Evolutionary conservation across 805 yeast genomes (phyloP), one percentile per base, ranked within the genome.

Genomic region (Saccharomycopsis amapae): DNA sequence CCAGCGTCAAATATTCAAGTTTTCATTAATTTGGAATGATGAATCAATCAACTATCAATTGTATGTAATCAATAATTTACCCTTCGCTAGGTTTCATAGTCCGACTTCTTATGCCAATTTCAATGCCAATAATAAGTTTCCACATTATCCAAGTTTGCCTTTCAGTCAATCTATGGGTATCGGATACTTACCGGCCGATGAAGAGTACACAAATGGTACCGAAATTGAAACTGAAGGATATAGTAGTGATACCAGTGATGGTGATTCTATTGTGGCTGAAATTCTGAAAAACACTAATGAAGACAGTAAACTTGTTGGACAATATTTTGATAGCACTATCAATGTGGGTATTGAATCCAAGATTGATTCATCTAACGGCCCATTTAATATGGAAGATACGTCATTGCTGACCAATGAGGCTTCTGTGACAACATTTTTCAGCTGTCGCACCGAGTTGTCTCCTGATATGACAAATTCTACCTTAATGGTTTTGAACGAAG

Each of bases 1-100:
- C 7, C 57, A 63, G 24, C 56, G 73, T 33, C 78, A 76, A n/a
- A 53, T 63, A 20, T 71, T 63, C 56, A 71, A 63, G 53, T 74
- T 73, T 56, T 75, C 72, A 32, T 56, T 75, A 31, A 62, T 66
- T 3, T 56, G 68, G 45, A 71, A 72, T 45, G 70, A 68, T 42
- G 71, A 67, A 12, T 53, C 71, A 3, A 55, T 66, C 17, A 65
- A 67, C 35, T 63, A 58, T 17, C 61, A 56, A 36, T 51, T 56
- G 5, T 59, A 48, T 34, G 42, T 58, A n/a, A 53, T 55, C 39
- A 55, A 56, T 9, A 36, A 49, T 12, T 45, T 13, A 25, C 36
- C 15, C 4, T 50, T 28, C 25, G 38, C 38, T 15, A 40, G 37
- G 15, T 50, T 50, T 32, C 37, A 47, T 25, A 37, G 34, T 28